phyloP scores from a whole-genome alignment of 2,329 filamentous ascomycete genomes.

The Colletotrichum truncatum region DNA sequence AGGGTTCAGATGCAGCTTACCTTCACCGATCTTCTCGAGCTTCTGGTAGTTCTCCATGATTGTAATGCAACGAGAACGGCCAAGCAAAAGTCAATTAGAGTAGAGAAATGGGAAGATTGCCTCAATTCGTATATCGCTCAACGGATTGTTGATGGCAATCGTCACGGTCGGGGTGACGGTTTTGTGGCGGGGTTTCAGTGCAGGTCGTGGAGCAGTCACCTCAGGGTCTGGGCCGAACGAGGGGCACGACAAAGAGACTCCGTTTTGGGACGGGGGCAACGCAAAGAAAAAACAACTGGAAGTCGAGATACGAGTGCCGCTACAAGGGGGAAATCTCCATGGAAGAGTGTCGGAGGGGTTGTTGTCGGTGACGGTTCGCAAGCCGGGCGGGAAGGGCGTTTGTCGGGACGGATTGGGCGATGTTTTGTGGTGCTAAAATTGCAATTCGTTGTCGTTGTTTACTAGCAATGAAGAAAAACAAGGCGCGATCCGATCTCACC shows the following conservation, averaged over 20 bases:
- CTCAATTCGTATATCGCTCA: not conserved
- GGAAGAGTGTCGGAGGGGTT: not conserved
- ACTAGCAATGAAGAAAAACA: constrained; percentile 32
- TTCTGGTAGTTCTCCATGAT: constrained; percentile 96
- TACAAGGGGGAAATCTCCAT: constrained; percentile 20
- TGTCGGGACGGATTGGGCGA: constrained; percentile 26
- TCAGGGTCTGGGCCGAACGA: constrained; percentile 24
- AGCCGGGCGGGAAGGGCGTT: constrained; percentile 27
- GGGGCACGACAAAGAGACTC: constrained; percentile 17
- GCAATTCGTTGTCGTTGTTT: constrained; percentile 31
- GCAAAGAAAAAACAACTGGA: constrained; percentile 8
- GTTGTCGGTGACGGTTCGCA: constrained; percentile 15
- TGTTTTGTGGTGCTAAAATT: constrained; percentile 32
- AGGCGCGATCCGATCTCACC: constrained; percentile 31
- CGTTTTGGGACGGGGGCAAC: constrained; percentile 2
- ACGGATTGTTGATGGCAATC: not conserved
- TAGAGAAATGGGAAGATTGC: not conserved
- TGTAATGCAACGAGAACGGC: not conserved
- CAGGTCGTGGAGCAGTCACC: constrained; percentile 11
- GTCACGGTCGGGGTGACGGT: not conserved
- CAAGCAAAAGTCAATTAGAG: constrained; percentile 3
- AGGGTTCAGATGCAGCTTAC: constrained; percentile 57
- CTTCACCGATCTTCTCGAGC: constrained; percentile 96
- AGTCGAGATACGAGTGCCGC: constrained; percentile 17
- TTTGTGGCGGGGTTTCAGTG: constrained; percentile 18